phyloP scores from a whole-genome alignment of 1,139 yeast species.

The Torulaspora globosa region DNA sequence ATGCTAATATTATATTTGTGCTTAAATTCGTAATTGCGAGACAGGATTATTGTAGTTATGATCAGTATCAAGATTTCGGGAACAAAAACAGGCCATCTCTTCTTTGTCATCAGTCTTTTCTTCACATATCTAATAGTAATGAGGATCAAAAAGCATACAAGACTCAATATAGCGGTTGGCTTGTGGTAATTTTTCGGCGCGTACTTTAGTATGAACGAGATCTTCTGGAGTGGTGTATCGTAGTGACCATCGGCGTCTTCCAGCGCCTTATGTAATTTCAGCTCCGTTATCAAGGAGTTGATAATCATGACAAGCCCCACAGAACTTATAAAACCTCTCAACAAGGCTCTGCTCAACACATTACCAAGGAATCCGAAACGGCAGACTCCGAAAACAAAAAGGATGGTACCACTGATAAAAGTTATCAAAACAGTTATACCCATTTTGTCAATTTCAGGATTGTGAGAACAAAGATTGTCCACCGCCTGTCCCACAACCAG shows the following conservation, averaged over 20 bases:
- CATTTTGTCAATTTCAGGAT: conserved; percentile 49
- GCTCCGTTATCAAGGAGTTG: conserved; percentile 66
- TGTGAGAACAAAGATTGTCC: conserved; percentile 57
- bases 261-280: conserved; percentile 53
- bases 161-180: conserved; percentile 53
- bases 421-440: conserved; percentile 72
- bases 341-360: conserved; percentile 73
- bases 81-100: conserved; percentile 42
- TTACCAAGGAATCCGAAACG: conserved; percentile 87
- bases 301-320: conserved; percentile 90
- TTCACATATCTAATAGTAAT: conserved; percentile 45
- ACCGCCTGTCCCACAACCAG: conserved; percentile 89
- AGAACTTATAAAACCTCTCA: conserved; percentile 87
- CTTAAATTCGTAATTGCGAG: conserved; percentile 53
- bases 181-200: conserved; percentile 41
- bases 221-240: conserved; percentile 73
- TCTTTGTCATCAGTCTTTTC: conserved; percentile 36
- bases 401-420: conserved; percentile 69
- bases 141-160: conserved; percentile 45
- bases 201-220: conserved; percentile 52
- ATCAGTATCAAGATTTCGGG: conserved; percentile 86
- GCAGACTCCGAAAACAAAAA: conserved; percentile 73
- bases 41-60: conserved; percentile 54
- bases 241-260: conserved; percentile 49
- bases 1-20: conserved; percentile 54